Evolutionary conservation across 2,329 filamentous ascomycete species (phyloP).

Genomic region (Colletotrichum sp.): DNA sequence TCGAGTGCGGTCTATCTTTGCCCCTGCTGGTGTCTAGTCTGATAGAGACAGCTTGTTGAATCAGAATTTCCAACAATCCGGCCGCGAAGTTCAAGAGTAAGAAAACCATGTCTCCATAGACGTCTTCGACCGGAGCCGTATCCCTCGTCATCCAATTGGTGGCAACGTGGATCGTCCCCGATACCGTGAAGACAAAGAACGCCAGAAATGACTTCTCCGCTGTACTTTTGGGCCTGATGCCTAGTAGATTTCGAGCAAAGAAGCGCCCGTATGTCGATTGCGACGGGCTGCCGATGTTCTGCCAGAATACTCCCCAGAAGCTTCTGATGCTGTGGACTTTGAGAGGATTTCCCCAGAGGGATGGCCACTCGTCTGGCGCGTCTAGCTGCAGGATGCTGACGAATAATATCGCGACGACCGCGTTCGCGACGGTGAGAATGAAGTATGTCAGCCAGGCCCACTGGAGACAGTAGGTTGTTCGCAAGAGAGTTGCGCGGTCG

Average conservation of each 20-base stretch:
- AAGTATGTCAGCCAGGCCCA: background rate
- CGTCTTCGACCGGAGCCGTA: background rate
- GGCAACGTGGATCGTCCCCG: background rate
- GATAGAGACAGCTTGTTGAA: fast-evolving
- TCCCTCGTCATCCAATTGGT: background rate
- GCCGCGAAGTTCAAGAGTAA: background rate
- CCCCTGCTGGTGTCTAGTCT: too few species aligned
- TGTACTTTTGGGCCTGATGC: background rate
- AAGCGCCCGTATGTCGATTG: background rate
- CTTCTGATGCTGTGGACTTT: background rate
- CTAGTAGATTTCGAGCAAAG: background rate
- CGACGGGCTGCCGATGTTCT: background rate
- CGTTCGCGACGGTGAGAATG: background rate
- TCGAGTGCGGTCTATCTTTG: background rate
- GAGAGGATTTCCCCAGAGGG: background rate
- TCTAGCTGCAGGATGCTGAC: background rate
- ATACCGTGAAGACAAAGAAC: background rate
- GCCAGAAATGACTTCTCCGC: background rate
- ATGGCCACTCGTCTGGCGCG: background rate
- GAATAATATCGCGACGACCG: background rate
- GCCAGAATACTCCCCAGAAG: background rate
- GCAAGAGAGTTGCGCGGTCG: background rate
- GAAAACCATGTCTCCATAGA: background rate
- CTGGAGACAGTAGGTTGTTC: background rate
- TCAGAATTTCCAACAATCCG: background rate